Percentiles rank a stretch among this genome's conserved stretches.
Evolutionary conservation across 2,329 filamentous ascomycete species (phyloP).

Genomic region (Calonectria pseudoreteaudii): DNA sequence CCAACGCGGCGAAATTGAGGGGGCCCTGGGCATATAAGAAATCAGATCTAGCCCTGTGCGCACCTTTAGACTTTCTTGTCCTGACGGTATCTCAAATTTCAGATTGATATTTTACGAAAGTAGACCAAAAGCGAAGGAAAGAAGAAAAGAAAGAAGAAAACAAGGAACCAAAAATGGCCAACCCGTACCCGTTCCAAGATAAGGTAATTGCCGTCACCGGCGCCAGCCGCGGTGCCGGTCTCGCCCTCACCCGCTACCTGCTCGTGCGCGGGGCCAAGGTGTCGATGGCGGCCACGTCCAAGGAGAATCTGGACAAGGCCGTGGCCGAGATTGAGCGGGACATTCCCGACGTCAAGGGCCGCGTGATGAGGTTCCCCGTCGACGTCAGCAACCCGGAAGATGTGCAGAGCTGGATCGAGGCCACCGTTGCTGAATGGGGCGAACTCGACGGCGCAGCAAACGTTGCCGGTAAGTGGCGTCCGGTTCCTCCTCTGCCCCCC

Average conservation of each 20-base stretch:
- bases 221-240: slow-evolving; percentile 68
- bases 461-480: slow-evolving; percentile 46
- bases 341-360: slow-evolving; percentile 37
- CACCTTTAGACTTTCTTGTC: background rate
- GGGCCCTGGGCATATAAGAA: background rate
- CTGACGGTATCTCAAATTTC: background rate
- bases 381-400: slow-evolving; percentile 47
- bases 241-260: slow-evolving; percentile 62
- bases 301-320: slow-evolving; percentile 42
- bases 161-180: slow-evolving; percentile 31
- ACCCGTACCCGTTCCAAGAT: slow-evolving; percentile 38
- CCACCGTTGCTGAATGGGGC: slow-evolving; percentile 48
- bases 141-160: background rate
- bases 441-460: slow-evolving; percentile 51
- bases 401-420: slow-evolving; percentile 50
- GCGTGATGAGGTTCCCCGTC: slow-evolving; percentile 40
- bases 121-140: background rate
- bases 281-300: slow-evolving; percentile 45
- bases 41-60: slow-evolving; percentile 3
- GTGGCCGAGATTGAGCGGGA: slow-evolving; percentile 37
- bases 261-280: slow-evolving; percentile 53
- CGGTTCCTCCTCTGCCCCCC: no score
- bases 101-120: background rate
- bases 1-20: background rate
- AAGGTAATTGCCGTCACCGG: slow-evolving; percentile 75